These are phyloP conservation scores for Mycena belliarum DNA, from an alignment of 768 basidiomycete species.

Conservation along the genomic window DNA sequence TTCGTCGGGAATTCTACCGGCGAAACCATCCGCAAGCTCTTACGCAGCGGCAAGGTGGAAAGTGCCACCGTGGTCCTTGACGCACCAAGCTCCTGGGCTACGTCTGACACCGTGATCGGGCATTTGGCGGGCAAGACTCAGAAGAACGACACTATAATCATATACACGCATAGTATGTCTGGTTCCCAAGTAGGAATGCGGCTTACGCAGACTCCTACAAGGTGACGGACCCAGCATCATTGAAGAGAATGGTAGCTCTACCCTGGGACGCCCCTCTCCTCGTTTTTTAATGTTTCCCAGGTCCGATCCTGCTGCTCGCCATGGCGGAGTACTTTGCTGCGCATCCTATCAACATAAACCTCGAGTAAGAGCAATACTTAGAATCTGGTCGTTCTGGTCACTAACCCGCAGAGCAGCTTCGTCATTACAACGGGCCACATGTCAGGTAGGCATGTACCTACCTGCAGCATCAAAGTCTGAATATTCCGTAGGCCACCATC, in stretches of 20 bases:
- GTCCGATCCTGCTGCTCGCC: slow-evolving; percentile 30
- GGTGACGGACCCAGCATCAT: slow-evolving; percentile 34
- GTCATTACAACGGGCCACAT: slow-evolving; percentile 36
- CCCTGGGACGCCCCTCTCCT: neutral
- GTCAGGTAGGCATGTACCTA: slow-evolving; percentile 28
- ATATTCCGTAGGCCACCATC: slow-evolving; percentile 9
- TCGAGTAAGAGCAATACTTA: slow-evolving; percentile 33
- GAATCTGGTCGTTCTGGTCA: slow-evolving; percentile 14
- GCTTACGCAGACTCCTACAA: slow-evolving; percentile 4
- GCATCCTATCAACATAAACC: slow-evolving; percentile 25
- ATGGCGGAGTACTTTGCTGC: slow-evolving; percentile 32
- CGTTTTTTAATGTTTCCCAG: slow-evolving; percentile 30
- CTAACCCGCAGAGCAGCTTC: slow-evolving; percentile 27
- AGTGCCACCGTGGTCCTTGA: slow-evolving; percentile 31
- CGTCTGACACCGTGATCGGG: slow-evolving; percentile 28
- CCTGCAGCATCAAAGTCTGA: slow-evolving; percentile 22
- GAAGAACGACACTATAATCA: slow-evolving; percentile 25
- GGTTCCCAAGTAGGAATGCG: slow-evolving; percentile 1
- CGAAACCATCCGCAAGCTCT: slow-evolving; percentile 26
- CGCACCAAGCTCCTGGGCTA: slow-evolving; percentile 27
- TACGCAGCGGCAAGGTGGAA: slow-evolving; percentile 21
- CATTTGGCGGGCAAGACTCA: slow-evolving; percentile 26
- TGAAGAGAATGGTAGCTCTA: slow-evolving; percentile 27
- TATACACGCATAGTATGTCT: slow-evolving; percentile 32
- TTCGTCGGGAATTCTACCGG: slow-evolving; percentile 34